phyloP scores from a whole-genome alignment of 2,329 filamentous ascomycete genomes.

The Neonectria ditissima region DNA sequence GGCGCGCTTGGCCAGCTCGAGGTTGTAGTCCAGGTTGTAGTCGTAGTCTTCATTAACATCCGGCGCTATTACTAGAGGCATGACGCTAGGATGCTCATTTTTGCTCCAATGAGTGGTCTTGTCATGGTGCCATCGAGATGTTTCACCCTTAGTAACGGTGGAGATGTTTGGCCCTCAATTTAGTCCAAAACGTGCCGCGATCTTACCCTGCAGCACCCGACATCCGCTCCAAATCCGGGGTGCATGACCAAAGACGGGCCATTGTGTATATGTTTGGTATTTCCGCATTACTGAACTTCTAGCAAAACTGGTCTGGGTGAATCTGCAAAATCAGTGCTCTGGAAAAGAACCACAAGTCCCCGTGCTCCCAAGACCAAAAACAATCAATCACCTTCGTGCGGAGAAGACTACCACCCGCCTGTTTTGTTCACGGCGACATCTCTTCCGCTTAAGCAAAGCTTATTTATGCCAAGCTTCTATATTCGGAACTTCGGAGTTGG shows the following conservation, averaged over 20 bases:
- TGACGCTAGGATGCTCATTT: constrained; percentile 4
- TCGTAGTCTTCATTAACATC: background rate
- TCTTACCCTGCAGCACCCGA: constrained; percentile 1
- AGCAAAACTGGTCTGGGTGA: background rate
- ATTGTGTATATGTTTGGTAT: background rate
- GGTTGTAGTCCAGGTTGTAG: constrained; percentile 78
- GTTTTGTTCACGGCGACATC: background rate
- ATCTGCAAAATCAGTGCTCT: background rate
- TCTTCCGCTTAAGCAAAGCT: background rate
- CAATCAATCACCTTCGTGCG: no score
- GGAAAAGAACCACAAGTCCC: background rate
- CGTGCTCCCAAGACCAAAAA: no score
- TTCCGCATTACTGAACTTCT: background rate
- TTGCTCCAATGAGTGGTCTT: constrained; percentile 20
- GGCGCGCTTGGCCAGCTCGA: constrained; percentile 74
- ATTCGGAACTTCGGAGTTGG: background rate
- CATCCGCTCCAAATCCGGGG: background rate
- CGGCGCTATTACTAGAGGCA: background rate
- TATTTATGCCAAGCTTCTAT: background rate
- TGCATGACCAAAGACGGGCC: background rate
- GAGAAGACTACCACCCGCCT: background rate
- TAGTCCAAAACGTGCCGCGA: background rate
- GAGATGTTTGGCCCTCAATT: background rate
- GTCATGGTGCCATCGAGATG: constrained; percentile 2
- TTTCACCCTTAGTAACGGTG: background rate